Conservation (phyloP, 148 eudicot genomes). For the Polygonum aviculare region DNA sequence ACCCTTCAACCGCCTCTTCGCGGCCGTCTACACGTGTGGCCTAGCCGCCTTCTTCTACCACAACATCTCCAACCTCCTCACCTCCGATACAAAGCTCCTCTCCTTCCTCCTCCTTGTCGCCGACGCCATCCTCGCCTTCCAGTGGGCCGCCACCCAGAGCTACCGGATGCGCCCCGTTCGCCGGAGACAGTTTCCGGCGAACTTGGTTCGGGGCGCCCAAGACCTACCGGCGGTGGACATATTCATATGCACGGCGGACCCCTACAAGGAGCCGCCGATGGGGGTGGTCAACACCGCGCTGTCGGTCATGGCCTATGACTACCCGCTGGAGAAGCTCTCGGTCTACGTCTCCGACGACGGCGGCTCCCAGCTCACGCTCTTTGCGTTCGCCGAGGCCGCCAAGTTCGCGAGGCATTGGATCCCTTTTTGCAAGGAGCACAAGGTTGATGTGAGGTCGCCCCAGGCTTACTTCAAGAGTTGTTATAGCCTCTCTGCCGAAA, state of each 20-base stretch:
- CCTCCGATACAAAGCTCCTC: conserved; percentile 15
- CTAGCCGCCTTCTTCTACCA: conserved; percentile 40
- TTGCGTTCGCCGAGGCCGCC: conserved; percentile 74
- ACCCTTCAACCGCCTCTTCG: conserved; percentile 43
- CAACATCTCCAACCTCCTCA: conserved; percentile 26
- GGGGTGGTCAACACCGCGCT: conserved; percentile 66
- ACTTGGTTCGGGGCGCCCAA: conserved; percentile 18
- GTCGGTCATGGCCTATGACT: conserved; percentile 89
- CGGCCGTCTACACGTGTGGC: conserved; percentile 37
- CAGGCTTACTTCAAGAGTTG: conserved; percentile 38
- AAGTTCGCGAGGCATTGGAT: conserved; percentile 58
- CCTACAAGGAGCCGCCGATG: conserved; percentile 73
- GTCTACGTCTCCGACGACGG: conserved; percentile 83
- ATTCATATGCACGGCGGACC: conserved; percentile 87
- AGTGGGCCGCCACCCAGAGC: conserved; percentile 47
- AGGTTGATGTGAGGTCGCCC: conserved; percentile 41
- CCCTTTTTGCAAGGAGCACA: conserved; percentile 53
- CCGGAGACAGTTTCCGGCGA: conserved; percentile 37
- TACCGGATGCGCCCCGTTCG: conserved; percentile 46
- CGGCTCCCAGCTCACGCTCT: conserved; percentile 61
- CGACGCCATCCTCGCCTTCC: conserved; percentile 42
- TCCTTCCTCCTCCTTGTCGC: conserved; percentile 35
- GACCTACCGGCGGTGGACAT: conserved; percentile 51
- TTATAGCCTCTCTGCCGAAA: conserved; percentile 12
- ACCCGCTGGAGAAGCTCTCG: conserved; percentile 64